Evolutionary conservation across 257 asterid species (phyloP), one percentile per base, ranked within the genome.

Genomic region (Penstemon barbatus): DNA sequence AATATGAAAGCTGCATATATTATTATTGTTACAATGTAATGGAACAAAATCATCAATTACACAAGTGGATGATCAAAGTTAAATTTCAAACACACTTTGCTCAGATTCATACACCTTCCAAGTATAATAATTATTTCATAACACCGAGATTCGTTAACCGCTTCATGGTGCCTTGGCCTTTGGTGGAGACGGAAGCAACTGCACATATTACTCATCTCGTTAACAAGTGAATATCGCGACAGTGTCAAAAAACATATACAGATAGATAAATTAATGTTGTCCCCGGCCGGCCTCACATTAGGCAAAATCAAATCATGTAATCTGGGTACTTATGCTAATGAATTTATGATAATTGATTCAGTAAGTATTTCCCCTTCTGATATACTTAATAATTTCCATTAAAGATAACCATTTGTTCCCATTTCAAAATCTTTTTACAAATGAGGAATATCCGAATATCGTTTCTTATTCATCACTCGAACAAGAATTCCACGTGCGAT

Each of bases 141-240:
- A 58, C 67, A 36, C 53, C n/a, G 61, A 66, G 71, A 61, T 55
- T 69, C 67, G n/a, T 65, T 69, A 57, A 37, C 59, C 69, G 44
- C 78, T 80, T 87, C 85, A 90, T 65, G 85, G 67, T 11, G 97
- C n/a, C 83, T 90, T 87, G 10, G 88, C 74, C 82, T 87, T 90
- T 59, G 72, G 78, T 18, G 83, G 79, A 44, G 89, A 73, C 10
- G 97, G 97, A 54, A 87, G 87, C 86, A 90, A 78, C 97, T 90
- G 89, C 78, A 57, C 6, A 63, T 71, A 61, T 67, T 48, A 61
- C 15, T 11, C 37, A 61, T 60, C 42, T 75, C 46, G 53, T n/a
- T 40, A 65, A 25, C 2, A 25, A 25, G 45, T 3, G 25, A 52
- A 19, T 7, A 36, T 15, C 46, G 43, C n/a, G 19, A 53, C 13